Evolutionary conservation across 208 protist genomes (phyloP), one percentile per base, ranked within the genome.

Genomic region (Acanthamoeba castellanii): DNA sequence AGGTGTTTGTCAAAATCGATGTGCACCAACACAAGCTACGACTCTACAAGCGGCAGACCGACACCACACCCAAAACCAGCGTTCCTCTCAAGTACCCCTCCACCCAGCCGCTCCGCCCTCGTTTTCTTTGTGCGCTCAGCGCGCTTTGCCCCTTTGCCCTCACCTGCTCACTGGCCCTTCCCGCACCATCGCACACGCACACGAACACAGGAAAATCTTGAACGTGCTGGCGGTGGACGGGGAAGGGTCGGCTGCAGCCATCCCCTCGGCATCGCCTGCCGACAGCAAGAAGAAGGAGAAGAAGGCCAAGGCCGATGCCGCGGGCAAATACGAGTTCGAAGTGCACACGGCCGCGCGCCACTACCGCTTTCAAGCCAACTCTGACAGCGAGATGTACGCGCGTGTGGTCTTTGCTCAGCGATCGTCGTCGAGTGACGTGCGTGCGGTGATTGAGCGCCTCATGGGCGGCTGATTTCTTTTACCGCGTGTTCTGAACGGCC

Each of bases 321-420:
- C 27, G 4, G 16, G 25, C 61, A 68, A 68, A 22, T 68, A 68
- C n/a, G 72, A 81, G 37, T 81, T 81, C 20, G 72, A 81, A n/a
- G 72, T 81, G 72, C 32, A 32, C 3, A 81, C 72, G 72, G 25
- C 37, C n/a, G 16, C 32, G 20, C 25, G 72, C 18, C 3, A 4
- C 18, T 81, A 81, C 37, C 72, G 72, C 32, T 81, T 81, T 47
- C 72, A 81, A n/a, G 72, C 72, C 4, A 81, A 18, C 72, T 81
- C 72, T 8, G 16, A 81, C 13, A 47, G 7, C 4, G 72, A 81
- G 9, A 81, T 81, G 72, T 81, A 45, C 72, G n/a, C 18, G 11
- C 30, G 20, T 76, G 22, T 32, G 11, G 8, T 76, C 30, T 27
- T 76, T 76, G 14, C 27, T 66, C 22, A 66, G 22, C 13, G 13